Percentiles rank a stretch among this genome's conserved stretches.
Evolutionary conservation across 345 rosid species (phyloP).

Genomic region (Citrus inodora): DNA sequence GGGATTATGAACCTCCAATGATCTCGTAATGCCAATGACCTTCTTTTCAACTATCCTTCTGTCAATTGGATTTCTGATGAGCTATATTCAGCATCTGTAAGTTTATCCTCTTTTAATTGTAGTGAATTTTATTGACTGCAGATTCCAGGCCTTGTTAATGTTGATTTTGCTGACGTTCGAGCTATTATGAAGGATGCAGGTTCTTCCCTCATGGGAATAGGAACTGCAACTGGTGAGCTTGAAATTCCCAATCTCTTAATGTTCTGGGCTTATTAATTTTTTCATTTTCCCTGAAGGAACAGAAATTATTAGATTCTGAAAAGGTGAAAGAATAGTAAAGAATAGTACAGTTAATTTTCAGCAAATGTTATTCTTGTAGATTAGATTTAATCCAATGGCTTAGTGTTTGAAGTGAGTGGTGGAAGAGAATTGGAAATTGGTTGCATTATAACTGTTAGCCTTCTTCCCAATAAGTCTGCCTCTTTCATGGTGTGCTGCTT

Average conservation of each 20-base stretch:
- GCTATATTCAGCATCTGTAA: not conserved
- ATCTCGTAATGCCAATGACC: not conserved
- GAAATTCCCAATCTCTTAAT: not conserved
- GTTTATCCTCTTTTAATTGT: not conserved
- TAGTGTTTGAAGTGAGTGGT: not conserved
- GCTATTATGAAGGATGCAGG: constrained; percentile 10
- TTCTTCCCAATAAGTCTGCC: not conserved
- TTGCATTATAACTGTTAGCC: not conserved
- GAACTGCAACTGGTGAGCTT: constrained; percentile 11
- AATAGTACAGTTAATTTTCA: not conserved
- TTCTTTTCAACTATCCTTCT: not conserved
- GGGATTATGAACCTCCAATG: not conserved
- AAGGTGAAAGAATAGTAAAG: not conserved
- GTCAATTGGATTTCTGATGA: not conserved
- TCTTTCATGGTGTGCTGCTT: not conserved
- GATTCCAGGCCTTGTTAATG: constrained; percentile 8
- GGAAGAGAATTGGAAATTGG: not conserved
- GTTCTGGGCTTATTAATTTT: not conserved
- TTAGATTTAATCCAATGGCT: not conserved
- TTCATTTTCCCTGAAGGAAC: not conserved
- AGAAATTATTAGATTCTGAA: not conserved
- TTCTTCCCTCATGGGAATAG: constrained; percentile 10
- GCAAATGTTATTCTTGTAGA: not conserved
- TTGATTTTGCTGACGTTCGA: constrained; percentile 1
- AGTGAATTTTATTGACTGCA: not conserved